Percentiles rank a stretch among this genome's conserved stretches.
These are phyloP conservation scores for Periconia macrospinosa DNA, from an alignment of 2,329 filamentous ascomycete genomes.

Conservation along the genomic window DNA sequence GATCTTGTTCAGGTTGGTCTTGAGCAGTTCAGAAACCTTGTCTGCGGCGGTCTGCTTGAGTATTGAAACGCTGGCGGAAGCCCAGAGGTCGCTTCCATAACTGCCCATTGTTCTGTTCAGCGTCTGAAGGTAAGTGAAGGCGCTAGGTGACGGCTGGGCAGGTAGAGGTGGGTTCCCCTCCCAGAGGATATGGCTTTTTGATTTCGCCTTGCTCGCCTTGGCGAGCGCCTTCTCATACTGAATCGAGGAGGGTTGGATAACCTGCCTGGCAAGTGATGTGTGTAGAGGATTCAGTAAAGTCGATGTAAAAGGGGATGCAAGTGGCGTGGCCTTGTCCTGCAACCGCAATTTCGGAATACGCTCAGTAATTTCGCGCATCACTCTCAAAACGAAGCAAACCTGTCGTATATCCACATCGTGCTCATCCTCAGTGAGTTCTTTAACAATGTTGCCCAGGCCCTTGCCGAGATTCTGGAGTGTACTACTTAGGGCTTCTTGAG, in stretches of 20 bases:
- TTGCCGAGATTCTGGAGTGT: conserved; percentile 63
- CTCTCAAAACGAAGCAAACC: conserved; percentile 66
- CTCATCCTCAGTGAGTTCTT: conserved; percentile 48
- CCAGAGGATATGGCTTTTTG: conserved; percentile 73
- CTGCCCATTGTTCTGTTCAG: conserved; percentile 69
- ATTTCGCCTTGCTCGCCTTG: conserved; percentile 48
- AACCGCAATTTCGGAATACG: conserved; percentile 56
- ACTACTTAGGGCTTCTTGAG: conserved; percentile 58
- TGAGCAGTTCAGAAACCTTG: conserved; percentile 48
- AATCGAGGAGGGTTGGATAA: conserved; percentile 53
- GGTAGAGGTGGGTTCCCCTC: conserved; percentile 76
- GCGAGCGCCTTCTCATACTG: conserved; percentile 48
- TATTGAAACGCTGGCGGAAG: conserved; percentile 62
- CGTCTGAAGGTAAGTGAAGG: conserved; percentile 71
- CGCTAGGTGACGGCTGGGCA: conserved; percentile 72
- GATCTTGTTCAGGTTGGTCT: conserved; percentile 40
- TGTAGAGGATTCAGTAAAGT: conserved; percentile 68
- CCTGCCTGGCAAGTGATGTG: conserved; percentile 57
- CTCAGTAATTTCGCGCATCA: conserved; percentile 73
- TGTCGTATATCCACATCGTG: conserved; percentile 44
- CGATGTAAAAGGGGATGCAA: conserved; percentile 39
- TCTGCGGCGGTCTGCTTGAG: conserved; percentile 63
- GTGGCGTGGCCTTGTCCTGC: conserved; percentile 32
- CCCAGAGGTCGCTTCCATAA: conserved; percentile 81
- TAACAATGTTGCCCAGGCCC: conserved; percentile 57